phyloP scores from a whole-genome alignment of 495 filamentous ascomycete genomes.

The Peziza echinospora region DNA sequence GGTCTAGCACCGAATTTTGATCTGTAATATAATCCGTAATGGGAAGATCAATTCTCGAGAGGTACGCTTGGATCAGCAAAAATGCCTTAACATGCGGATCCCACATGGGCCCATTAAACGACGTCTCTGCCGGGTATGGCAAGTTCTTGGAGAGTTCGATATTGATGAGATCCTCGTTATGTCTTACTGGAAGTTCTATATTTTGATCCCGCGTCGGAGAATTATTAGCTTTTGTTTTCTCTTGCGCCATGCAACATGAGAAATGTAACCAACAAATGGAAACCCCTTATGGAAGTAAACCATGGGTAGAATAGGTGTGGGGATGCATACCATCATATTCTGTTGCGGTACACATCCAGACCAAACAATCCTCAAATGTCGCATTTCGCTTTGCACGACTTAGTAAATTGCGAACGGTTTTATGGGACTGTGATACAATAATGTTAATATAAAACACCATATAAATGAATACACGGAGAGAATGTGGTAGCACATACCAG shows the following conservation, averaged over 20 bases:
- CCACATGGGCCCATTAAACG: slow-evolving; percentile 75
- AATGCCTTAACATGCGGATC: slow-evolving; percentile 97
- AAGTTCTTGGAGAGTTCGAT: slow-evolving; percentile 67
- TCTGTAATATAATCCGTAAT: slow-evolving; percentile 97
- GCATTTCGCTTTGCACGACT: slow-evolving; percentile 54
- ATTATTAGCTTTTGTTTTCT: slow-evolving; percentile 1
- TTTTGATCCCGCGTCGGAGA: no score
- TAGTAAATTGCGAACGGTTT: slow-evolving; percentile 70
- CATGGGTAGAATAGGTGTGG: no score
- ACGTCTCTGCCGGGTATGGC: slow-evolving; percentile 40
- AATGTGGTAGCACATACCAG: slow-evolving; percentile 23
- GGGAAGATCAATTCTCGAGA: slow-evolving; percentile 76
- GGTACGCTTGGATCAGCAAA: slow-evolving; percentile 79
- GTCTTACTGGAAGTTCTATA: slow-evolving; percentile 85
- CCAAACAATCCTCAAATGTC: slow-evolving; percentile 61
- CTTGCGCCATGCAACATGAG: no score
- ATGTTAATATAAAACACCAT: background rate
- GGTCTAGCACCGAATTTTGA: slow-evolving; percentile 72
- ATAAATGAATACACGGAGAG: background rate
- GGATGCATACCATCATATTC: slow-evolving; percentile 48
- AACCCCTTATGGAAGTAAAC: background rate
- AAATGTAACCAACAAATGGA: no score
- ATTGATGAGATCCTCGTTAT: slow-evolving; percentile 98
- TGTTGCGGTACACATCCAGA: slow-evolving; percentile 80
- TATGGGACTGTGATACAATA: slow-evolving; percentile 37